Percentiles rank a stretch among this genome's conserved stretches.
Evolutionary conservation across 495 filamentous ascomycete genomes (phyloP).

Genomic region (Penicillium canescens): DNA sequence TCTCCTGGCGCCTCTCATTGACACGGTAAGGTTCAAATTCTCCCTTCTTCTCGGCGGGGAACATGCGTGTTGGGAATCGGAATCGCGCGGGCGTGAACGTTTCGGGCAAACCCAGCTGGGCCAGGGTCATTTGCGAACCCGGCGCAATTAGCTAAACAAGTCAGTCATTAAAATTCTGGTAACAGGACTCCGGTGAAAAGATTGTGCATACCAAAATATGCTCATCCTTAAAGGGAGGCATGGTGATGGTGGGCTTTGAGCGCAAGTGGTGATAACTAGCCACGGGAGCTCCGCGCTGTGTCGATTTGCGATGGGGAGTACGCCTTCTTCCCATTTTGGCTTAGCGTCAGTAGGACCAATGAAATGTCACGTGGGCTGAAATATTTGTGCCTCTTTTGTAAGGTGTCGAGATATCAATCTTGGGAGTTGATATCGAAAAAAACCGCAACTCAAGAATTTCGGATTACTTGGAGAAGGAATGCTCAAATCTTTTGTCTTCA

Average conservation of each 20-base stretch:
- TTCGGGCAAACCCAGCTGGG: constrained; percentile 89
- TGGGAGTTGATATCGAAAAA: no score
- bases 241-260: constrained; percentile 27
- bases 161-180: background rate
- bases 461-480: no score
- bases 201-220: constrained; percentile 61
- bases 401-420: no score
- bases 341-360: constrained; percentile 6
- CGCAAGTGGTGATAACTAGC: constrained; percentile 11
- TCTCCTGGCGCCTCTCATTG: constrained; percentile 64
- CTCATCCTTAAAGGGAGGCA: constrained; percentile 79
- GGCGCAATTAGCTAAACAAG: constrained; percentile 78
- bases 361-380: constrained; percentile 11
- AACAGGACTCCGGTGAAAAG: background rate
- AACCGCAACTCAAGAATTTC: no score
- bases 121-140: constrained; percentile 89
- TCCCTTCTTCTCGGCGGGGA: constrained; percentile 73
- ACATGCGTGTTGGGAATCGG: constrained; percentile 91
- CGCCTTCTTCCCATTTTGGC: constrained; percentile 16
- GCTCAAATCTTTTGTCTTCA: no score
- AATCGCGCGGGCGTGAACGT: constrained; percentile 82
- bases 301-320: constrained; percentile 13
- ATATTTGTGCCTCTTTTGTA: background rate
- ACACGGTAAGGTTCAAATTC: constrained; percentile 85
- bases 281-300: constrained; percentile 22